Base-by-base conservation (phyloP, 2,329 filamentous ascomycete species). In the Clonostachys solani region DNA sequence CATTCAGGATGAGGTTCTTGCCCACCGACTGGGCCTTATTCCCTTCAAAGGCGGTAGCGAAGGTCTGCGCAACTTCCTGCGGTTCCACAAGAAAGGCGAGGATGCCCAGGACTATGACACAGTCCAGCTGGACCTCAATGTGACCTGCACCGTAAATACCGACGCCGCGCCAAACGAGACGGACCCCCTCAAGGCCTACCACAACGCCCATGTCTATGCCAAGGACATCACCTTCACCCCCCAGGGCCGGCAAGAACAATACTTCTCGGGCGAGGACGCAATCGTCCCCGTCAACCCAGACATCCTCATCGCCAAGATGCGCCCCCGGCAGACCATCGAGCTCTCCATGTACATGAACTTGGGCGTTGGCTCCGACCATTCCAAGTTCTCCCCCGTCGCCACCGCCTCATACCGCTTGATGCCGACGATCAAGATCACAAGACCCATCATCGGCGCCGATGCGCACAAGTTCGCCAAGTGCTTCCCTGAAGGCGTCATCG, bases 371-470 rank as follows among this genome's bases (percentile, higher is more conserved):
- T 83, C 86, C 53, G 94, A 99, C 68, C 94, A 99, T 67, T 87
- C 94, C 57, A 99, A 99, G 69, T 99, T 94, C 74, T 96, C 90
- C 1, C 94, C 94, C 42, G 94, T 97, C 35, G 92, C 92, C 4
- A 96, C 94, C 2, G 94, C 94, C 4, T 89, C 87, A 19, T 99
- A 99, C 73, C 84, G 94, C 44, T 79, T 99, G 17, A 73, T 99
- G 61, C 94, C 94, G 8, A 85, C 85, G 55, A 97, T 99, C 66
- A 78, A 80, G 53, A 97, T 99, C 61, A 74, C 78, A 41, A 73
- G 79, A 56, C 94, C 94, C 17, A 97, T 99, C 50, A 64, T 95
- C 5, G 94, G 92, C 40, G 75, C 78, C 38, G 91, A 97, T 59
- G 94, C 94, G 3, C 80, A 84, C 61, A 96, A 96, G 65, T 97